phyloP scores from a whole-genome alignment of 2,329 filamentous ascomycete genomes.

The Colletotrichum sp. region DNA sequence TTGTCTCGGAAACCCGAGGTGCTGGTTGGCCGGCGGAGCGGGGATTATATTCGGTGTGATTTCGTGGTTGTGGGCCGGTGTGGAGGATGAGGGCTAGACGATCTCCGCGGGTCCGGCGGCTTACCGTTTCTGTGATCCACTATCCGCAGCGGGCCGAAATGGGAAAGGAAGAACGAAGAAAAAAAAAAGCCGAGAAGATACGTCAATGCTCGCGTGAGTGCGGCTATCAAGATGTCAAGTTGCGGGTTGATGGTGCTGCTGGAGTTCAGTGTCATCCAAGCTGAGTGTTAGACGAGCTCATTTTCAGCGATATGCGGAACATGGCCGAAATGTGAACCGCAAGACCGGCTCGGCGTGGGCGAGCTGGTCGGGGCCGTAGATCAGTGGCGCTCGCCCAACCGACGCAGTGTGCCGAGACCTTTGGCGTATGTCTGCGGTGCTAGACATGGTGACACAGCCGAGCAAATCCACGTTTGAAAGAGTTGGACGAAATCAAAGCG shows the following conservation, averaged over 20 bases:
- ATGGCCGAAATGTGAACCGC: neutral
- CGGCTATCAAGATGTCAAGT: neutral
- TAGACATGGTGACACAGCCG: constrained; percentile 1
- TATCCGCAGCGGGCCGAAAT: neutral
- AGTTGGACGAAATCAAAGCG: constrained; percentile 2
- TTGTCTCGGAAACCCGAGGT: neutral
- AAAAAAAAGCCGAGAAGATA: too few relatives aligned
- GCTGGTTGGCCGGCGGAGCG: neutral
- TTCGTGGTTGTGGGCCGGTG: neutral
- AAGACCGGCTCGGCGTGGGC: neutral
- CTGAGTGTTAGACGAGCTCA: neutral
- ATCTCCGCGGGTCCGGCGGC: neutral
- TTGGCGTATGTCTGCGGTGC: neutral
- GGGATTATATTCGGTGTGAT: neutral
- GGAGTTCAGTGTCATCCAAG: neutral
- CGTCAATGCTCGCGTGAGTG: neutral
- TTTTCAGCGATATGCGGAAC: neutral
- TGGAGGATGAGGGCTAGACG: neutral
- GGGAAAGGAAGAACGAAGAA: too few relatives aligned
- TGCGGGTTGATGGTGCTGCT: neutral
- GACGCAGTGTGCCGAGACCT: neutral
- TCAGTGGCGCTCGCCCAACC: neutral
- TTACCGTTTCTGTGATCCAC: neutral
- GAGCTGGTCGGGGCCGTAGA: neutral
- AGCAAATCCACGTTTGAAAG: constrained; percentile 1